phyloP scores from a whole-genome alignment of 768 basidiomycete genomes.

The Tephrocybe sp. region DNA sequence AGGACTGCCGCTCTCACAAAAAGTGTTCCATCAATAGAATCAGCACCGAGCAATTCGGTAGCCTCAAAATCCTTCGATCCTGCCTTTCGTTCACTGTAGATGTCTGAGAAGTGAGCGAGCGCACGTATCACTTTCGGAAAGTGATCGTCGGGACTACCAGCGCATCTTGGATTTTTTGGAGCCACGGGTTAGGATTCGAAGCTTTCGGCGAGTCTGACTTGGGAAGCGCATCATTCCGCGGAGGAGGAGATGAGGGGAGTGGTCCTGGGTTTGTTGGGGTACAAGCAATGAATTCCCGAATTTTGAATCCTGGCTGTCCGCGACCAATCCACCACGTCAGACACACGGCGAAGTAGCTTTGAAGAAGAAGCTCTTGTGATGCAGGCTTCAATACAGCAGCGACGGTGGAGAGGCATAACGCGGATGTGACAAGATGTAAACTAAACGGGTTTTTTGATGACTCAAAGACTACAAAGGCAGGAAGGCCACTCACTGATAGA shows the following conservation, averaged over 20 bases:
- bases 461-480: not conserved
- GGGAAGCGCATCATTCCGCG: conserved; percentile 21
- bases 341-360: conserved; percentile 48
- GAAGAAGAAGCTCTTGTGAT: conserved; percentile 47
- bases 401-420: conserved; percentile 49
- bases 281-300: conserved; percentile 46
- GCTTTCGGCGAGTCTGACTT: conserved; percentile 32
- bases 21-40: conserved; percentile 56
- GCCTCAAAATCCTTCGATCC: conserved; percentile 20
- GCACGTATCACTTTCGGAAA: conserved; percentile 37
- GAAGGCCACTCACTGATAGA: conserved; percentile 25
- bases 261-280: conserved; percentile 21
- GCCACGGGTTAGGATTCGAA: conserved; percentile 56
- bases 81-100: conserved; percentile 30
- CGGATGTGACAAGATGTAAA: conserved; percentile 58
- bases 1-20: conserved; percentile 56
- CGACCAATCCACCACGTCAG: conserved; percentile 34
- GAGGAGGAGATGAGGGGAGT: conserved; percentile 22
- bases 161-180: conserved; percentile 50
- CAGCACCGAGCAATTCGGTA: conserved; percentile 42
- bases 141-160: conserved; percentile 61
- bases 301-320: conserved; percentile 27
- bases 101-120: conserved; percentile 30
- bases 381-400: conserved; percentile 28
- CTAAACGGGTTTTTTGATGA: conserved; percentile 23